Conservation (phyloP, 371 early-diverging fungal genomes). For the Lichtheimia hyalospora region DNA sequence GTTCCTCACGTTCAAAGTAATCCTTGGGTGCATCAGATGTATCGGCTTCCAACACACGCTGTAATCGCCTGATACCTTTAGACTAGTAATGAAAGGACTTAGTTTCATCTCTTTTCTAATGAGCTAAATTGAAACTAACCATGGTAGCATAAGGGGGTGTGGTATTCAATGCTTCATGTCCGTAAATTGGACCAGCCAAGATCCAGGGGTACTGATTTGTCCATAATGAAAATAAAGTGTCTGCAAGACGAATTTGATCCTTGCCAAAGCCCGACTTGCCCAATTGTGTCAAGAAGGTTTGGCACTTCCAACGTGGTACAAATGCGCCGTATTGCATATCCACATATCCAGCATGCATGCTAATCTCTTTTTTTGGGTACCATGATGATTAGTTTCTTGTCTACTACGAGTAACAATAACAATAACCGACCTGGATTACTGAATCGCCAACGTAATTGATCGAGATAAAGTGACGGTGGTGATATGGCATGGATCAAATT, state of each 20-base stretch:
- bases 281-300: conserved; percentile 49
- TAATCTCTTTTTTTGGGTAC: conserved; percentile 20
- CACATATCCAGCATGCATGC: conserved; percentile 54
- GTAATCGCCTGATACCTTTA: conserved; percentile 55
- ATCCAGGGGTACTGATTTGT: conserved; percentile 69
- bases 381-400: neutral
- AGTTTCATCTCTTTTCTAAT: neutral
- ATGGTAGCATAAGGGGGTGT: conserved; percentile 6
- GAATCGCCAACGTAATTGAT: conserved; percentile 60
- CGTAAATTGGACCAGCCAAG: conserved; percentile 40
- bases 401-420: too few species aligned
- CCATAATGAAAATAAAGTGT: conserved; percentile 66
- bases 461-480: conserved; percentile 55
- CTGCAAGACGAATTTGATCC: conserved; percentile 52
- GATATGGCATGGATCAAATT: conserved; percentile 60
- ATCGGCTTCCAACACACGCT: conserved; percentile 43
- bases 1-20: conserved; percentile 51
- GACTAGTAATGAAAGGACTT: conserved; percentile 29
- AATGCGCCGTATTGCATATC: conserved; percentile 54
- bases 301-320: conserved; percentile 48
- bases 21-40: conserved; percentile 47
- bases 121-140: neutral
- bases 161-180: conserved; percentile 1
- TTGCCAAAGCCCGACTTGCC: conserved; percentile 54
- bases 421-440: conserved; percentile 42